phyloP scores from a whole-genome alignment of 2,329 filamentous ascomycete species.

The Rhynchosporium secalis region DNA sequence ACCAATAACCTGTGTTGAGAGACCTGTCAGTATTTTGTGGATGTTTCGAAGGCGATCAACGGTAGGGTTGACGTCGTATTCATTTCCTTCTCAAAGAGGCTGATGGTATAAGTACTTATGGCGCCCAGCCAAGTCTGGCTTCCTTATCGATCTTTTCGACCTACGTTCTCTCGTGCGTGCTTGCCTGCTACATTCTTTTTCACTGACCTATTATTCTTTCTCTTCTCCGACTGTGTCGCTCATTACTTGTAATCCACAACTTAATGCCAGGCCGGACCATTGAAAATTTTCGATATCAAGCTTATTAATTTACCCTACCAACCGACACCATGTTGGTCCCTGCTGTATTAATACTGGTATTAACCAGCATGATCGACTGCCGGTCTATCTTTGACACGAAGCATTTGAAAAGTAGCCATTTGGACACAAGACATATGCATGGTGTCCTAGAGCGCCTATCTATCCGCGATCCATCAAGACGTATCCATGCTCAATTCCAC shows the following conservation, averaged over 20 bases:
- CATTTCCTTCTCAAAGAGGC: slow-evolving; percentile 21
- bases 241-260: slow-evolving; percentile 27
- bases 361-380: slow-evolving; percentile 30
- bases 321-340: slow-evolving; percentile 31
- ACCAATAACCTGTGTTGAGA: slow-evolving; percentile 5
- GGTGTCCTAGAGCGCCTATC: neutral
- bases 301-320: slow-evolving; percentile 11
- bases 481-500: slow-evolving; percentile 7
- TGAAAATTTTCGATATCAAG: slow-evolving; percentile 19
- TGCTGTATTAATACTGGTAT: slow-evolving; percentile 31
- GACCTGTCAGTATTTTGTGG: slow-evolving; percentile 12
- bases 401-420: slow-evolving; percentile 6
- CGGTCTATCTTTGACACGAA: slow-evolving; percentile 25
- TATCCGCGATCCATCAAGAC: slow-evolving; percentile 8
- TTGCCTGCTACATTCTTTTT: slow-evolving; percentile 26
- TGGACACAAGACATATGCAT: slow-evolving; percentile 22
- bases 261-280: slow-evolving; percentile 28
- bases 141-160: slow-evolving; percentile 34
- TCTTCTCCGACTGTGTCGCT: slow-evolving; percentile 35
- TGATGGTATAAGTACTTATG: slow-evolving; percentile 21
- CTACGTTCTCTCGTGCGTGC: slow-evolving; percentile 32
- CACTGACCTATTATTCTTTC: slow-evolving; percentile 31
- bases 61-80: slow-evolving; percentile 22
- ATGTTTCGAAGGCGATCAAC: slow-evolving; percentile 26
- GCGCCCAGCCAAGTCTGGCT: slow-evolving; percentile 17